These are phyloP conservation scores for Capsicum rhomboideum DNA, from an alignment of 257 asterid species.

Conservation along the genomic window DNA sequence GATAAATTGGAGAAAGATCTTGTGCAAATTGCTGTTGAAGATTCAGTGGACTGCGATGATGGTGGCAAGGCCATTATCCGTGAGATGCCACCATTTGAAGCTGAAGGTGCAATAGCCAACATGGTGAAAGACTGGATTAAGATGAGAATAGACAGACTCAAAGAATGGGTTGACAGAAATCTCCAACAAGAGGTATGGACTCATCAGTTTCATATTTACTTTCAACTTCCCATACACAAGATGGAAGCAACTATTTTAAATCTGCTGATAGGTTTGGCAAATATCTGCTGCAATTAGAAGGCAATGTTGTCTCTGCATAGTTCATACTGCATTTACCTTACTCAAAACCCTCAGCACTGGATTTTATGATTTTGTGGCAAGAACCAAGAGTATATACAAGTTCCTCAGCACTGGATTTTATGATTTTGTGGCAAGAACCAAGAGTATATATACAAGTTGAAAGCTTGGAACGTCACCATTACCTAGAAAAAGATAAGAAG, in stretches of 20 bases:
- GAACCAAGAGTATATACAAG: not conserved
- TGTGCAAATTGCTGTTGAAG: slow-evolving; percentile 94
- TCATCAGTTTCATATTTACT: not conserved
- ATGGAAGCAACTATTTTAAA: not conserved
- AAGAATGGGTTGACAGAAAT: slow-evolving; percentile 90
- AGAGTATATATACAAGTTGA: not conserved
- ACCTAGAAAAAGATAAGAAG: not conserved
- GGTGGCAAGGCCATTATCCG: slow-evolving; percentile 99
- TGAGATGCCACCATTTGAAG: slow-evolving; percentile 99
- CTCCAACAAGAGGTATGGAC: slow-evolving; percentile 94
- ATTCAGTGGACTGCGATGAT: slow-evolving; percentile 97
- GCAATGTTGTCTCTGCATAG: not conserved
- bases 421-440: not conserved
- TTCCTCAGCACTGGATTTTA: not conserved
- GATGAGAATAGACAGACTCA: slow-evolving; percentile 74
- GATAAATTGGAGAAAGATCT: slow-evolving; percentile 93
- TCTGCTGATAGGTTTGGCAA: not conserved
- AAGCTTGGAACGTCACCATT: not conserved
- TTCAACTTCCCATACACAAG: not conserved
- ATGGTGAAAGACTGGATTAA: slow-evolving; percentile 87
- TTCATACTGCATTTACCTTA: not conserved
- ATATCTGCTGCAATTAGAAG: not conserved
- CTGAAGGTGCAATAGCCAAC: slow-evolving; percentile 82
- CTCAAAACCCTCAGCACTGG: not conserved
- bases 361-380: not conserved